phyloP scores from a whole-genome alignment of 768 basidiomycete species.

The Tubosaeta sp. region DNA sequence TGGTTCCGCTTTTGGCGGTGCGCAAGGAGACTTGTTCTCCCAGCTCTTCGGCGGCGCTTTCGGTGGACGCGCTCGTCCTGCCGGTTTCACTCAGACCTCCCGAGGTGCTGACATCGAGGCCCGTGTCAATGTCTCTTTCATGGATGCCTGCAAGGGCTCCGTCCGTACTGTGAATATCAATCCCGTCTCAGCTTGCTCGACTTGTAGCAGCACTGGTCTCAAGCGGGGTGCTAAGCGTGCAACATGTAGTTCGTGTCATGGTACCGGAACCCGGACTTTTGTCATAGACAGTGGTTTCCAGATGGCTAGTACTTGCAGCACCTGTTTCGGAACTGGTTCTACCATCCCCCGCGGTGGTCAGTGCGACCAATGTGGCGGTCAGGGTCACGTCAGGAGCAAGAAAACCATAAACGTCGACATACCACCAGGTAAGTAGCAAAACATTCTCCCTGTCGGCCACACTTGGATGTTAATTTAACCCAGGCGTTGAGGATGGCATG shows the following conservation, averaged over 20 bases:
- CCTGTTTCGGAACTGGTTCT: constrained; percentile 79
- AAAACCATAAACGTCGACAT: constrained; percentile 79
- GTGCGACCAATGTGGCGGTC: constrained; percentile 78
- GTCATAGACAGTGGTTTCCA: constrained; percentile 93
- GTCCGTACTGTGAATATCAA: constrained; percentile 69
- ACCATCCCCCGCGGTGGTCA: constrained; percentile 72
- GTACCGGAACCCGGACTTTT: constrained; percentile 84
- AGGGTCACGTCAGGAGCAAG: constrained; percentile 81
- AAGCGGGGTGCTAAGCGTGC: constrained; percentile 81
- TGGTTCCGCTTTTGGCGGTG: constrained; percentile 50
- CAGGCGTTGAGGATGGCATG: constrained; percentile 96
- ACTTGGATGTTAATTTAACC: constrained; percentile 8
- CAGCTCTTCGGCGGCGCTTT: constrained; percentile 73
- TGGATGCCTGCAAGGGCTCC: constrained; percentile 93
- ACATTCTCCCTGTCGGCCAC: background rate
- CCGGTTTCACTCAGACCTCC: constrained; percentile 39
- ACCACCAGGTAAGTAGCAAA: constrained; percentile 64
- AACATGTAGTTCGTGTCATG: constrained; percentile 76
- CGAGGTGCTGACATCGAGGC: constrained; percentile 84
- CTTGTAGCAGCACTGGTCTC: constrained; percentile 84
- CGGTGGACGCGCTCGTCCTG: constrained; percentile 42
- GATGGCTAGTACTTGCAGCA: constrained; percentile 87
- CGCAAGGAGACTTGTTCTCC: constrained; percentile 73
- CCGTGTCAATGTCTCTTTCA: constrained; percentile 70
- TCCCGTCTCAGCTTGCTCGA: constrained; percentile 77